phyloP scores from a whole-genome alignment of 306 rosid species.

The Rosa chinensis region DNA sequence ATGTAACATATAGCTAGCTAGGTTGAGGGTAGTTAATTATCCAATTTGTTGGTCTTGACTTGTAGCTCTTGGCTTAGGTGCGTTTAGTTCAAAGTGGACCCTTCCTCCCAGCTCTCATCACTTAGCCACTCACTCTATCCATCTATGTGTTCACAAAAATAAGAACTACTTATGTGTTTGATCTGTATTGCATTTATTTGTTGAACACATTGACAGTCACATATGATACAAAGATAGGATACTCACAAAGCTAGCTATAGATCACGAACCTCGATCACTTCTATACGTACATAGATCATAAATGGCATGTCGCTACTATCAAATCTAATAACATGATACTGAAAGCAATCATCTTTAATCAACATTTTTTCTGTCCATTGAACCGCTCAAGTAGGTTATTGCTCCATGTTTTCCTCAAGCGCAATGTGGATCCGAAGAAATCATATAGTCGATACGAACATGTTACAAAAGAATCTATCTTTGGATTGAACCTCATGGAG shows the following conservation, averaged over 20 bases:
- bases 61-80: constrained; percentile 38
- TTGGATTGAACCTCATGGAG: not conserved
- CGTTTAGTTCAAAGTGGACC: constrained; percentile 31
- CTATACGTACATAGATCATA: not conserved
- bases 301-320: not conserved
- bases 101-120: constrained; percentile 12
- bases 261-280: not conserved
- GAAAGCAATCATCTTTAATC: too few species aligned
- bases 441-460: not conserved
- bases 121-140: constrained; percentile 21
- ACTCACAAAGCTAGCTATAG: not conserved
- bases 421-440: not conserved
- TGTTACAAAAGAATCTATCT: not conserved
- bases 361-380: too few species aligned
- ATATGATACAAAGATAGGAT: not conserved
- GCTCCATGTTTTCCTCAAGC: not conserved
- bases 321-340: not conserved
- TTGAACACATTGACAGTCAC: not conserved
- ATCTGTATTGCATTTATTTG: not conserved
- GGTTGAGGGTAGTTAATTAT: constrained; percentile 34
- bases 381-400: not conserved
- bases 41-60: constrained; percentile 48
- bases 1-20: constrained; percentile 3
- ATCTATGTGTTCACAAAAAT: not conserved
- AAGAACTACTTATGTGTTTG: not conserved